A percentile compares a stretch with the other conserved stretches of the same genome.
Evolutionary conservation across 768 basidiomycete genomes (phyloP).

Genomic region (Cyclocybe cylindracea): DNA sequence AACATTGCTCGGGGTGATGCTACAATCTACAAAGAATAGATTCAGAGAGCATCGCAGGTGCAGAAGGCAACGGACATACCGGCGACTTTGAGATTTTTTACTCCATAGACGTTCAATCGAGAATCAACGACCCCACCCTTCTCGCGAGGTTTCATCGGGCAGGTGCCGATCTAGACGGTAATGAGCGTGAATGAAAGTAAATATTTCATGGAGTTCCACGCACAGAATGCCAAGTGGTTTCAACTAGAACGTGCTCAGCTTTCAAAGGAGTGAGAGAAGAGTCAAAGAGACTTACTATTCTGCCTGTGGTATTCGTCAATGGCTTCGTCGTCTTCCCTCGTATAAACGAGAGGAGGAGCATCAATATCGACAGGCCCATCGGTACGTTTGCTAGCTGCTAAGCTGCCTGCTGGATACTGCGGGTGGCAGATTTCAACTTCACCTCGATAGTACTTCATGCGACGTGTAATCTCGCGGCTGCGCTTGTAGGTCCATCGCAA

Average conservation of each 20-base stretch:
- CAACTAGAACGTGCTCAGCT: slow-evolving; percentile 25
- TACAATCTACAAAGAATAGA: slow-evolving; percentile 13
- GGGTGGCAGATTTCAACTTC: slow-evolving; percentile 22
- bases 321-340: slow-evolving; percentile 36
- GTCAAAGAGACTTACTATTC: slow-evolving; percentile 24
- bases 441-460: slow-evolving; percentile 27
- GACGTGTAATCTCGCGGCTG: slow-evolving; percentile 17
- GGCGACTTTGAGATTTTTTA: slow-evolving; percentile 27
- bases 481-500: slow-evolving; percentile 55
- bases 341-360: slow-evolving; percentile 36
- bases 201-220: background rate
- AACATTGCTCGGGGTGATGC: slow-evolving; percentile 31
- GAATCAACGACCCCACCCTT: slow-evolving; percentile 26
- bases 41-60: background rate
- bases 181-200: background rate
- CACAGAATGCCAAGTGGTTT: slow-evolving; percentile 46
- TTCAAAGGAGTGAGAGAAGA: background rate
- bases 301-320: slow-evolving; percentile 34
- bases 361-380: slow-evolving; percentile 26
- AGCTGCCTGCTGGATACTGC: slow-evolving; percentile 28
- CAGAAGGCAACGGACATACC: slow-evolving; percentile 13
- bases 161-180: slow-evolving; percentile 21
- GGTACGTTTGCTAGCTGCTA: slow-evolving; percentile 20
- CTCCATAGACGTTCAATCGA: slow-evolving; percentile 31
- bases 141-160: slow-evolving; percentile 29